Evolutionary conservation across 805 yeast species (phyloP).

Genomic region (Yarrowia sp.): DNA sequence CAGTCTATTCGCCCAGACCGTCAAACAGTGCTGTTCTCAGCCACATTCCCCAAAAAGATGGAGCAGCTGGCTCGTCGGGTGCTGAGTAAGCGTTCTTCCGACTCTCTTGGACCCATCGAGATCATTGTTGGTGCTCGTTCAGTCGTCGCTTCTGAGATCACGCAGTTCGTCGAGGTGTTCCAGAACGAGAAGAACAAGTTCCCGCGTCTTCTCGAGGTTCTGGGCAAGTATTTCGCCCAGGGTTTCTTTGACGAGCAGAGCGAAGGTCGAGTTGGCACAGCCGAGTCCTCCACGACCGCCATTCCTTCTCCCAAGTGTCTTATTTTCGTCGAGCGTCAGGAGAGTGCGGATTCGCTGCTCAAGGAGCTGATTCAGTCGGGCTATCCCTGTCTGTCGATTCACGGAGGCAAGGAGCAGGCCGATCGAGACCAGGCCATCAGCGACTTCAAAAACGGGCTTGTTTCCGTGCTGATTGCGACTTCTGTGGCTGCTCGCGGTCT

Average conservation of each 20-base stretch:
- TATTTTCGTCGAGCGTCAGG: conserved; percentile 85
- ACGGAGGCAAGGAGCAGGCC: conserved; percentile 87
- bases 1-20: conserved; percentile 76
- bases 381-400: conserved; percentile 65
- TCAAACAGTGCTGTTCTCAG: conserved; percentile 88
- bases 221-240: conserved; percentile 44
- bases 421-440: conserved; percentile 75
- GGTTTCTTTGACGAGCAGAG: conserved; percentile 37
- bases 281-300: not conserved
- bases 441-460: conserved; percentile 61
- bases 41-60: conserved; percentile 84
- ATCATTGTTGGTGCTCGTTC: conserved; percentile 78
- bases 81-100: conserved; percentile 41
- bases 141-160: conserved; percentile 75
- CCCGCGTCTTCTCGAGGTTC: conserved; percentile 49
- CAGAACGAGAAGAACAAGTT: conserved; percentile 54
- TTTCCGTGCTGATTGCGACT: conserved; percentile 74
- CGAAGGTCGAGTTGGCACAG: conserved; percentile 35
- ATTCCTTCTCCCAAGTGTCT: conserved; percentile 43
- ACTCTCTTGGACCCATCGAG: conserved; percentile 52
- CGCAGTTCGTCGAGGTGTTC: conserved; percentile 66
- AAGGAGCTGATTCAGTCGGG: conserved; percentile 53
- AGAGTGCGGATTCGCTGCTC: conserved; percentile 71
- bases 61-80: conserved; percentile 69
- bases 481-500: conserved; percentile 94